Evolutionary conservation across 2,329 filamentous ascomycete species (phyloP).

Genomic region (Apiospora marii): DNA sequence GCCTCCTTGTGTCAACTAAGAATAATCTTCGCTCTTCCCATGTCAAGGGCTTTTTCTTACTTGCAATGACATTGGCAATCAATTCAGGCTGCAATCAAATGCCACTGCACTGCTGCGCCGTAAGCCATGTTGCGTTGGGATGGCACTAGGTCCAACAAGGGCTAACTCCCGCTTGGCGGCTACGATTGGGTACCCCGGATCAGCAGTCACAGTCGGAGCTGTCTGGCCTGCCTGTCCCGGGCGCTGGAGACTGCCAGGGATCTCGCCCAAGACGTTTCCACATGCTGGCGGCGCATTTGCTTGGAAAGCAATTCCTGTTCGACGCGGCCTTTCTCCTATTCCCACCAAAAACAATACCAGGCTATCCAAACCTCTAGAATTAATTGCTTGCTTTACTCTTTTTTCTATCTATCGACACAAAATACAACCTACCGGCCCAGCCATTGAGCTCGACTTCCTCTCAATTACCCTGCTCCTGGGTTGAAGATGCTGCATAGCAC

Average conservation of each 20-base stretch:
- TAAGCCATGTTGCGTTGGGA: not conserved
- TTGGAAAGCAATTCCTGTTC: conserved; percentile 6
- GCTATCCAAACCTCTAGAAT: not conserved
- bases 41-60: not conserved
- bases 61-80: not conserved
- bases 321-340: conserved; percentile 15
- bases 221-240: not conserved
- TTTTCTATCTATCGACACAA: not conserved
- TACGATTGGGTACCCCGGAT: conserved; percentile 13
- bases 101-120: not conserved
- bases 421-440: not conserved
- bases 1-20: not conserved
- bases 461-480: not conserved
- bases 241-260: not conserved
- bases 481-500: conserved; percentile 29
- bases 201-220: conserved; percentile 13
- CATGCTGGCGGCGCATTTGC: not conserved
- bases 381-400: not conserved
- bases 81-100: not conserved
- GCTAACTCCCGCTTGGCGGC: conserved; percentile 17
- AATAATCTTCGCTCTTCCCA: not conserved
- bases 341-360: not conserved
- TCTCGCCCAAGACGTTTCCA: not conserved
- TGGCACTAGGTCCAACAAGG: not conserved
- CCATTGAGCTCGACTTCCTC: not conserved